Conservation (phyloP, 306 rosid species). For the Malus asiatica region DNA sequence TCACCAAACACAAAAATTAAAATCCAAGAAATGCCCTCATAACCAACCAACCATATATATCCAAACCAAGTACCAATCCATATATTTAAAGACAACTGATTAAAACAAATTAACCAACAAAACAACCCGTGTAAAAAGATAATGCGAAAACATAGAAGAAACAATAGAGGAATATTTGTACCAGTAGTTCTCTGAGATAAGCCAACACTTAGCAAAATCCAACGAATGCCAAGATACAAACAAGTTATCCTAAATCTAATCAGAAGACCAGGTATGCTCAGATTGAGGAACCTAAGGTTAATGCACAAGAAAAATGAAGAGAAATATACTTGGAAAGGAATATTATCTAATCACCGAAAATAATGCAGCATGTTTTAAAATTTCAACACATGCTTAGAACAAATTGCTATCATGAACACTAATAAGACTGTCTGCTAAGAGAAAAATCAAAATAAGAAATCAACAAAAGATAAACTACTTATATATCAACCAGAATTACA, state of each 20-base stretch:
- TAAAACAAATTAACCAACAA: slow-evolving; percentile 1
- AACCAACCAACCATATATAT: slow-evolving; percentile 5
- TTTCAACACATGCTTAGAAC: not conserved
- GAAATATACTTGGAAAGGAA: not conserved
- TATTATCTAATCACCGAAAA: not conserved
- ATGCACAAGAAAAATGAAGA: not conserved
- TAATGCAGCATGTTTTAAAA: not conserved
- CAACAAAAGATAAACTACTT: not conserved
- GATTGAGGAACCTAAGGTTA: not conserved
- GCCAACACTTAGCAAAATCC: not conserved
- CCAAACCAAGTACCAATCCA: slow-evolving; percentile 23
- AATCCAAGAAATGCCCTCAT: slow-evolving; percentile 16
- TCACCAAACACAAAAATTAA: slow-evolving; percentile 13
- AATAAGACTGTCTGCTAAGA: not conserved
- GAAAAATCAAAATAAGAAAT: not conserved
- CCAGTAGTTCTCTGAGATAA: slow-evolving; percentile 73
- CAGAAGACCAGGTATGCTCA: not conserved
- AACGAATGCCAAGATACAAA: not conserved
- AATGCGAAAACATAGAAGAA: not conserved
- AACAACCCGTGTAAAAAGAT: not conserved
- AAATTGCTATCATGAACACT: not conserved
- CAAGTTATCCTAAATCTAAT: not conserved
- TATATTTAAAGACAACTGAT: slow-evolving; percentile 4
- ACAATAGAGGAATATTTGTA: not conserved
- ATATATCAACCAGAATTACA: not conserved